phyloP scores from a whole-genome alignment of 1,139 yeast species.

The Ogataea hybrid region DNA sequence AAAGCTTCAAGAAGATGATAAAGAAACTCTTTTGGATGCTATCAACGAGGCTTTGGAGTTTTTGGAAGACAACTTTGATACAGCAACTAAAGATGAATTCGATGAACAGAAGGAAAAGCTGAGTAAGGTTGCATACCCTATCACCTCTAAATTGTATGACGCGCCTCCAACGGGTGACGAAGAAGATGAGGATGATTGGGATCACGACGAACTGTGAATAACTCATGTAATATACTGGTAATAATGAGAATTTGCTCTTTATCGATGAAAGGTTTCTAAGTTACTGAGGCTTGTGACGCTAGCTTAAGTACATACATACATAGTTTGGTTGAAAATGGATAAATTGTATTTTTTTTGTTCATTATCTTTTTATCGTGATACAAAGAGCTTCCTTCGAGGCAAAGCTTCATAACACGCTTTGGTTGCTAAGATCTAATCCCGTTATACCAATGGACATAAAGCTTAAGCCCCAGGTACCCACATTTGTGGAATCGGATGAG shows the following conservation, averaged over 20 bases:
- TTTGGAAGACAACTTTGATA: conserved; percentile 82
- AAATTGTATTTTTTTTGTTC: too few relatives aligned
- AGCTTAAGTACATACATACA: too few relatives aligned
- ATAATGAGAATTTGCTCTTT: too few relatives aligned
- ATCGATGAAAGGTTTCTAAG: neutral
- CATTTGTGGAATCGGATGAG: conserved; percentile 20
- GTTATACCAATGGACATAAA: conserved; percentile 19
- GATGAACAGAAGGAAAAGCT: conserved; percentile 91
- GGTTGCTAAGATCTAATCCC: neutral
- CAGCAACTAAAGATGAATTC: conserved; percentile 86
- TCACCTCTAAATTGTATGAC: conserved; percentile 86
- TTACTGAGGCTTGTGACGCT: neutral
- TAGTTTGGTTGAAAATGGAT: too few relatives aligned
- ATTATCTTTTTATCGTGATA: too few relatives aligned
- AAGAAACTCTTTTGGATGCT: conserved; percentile 86
- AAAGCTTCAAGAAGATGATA: conserved; percentile 89
- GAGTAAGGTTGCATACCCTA: conserved; percentile 84
- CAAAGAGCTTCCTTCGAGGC: too few relatives aligned
- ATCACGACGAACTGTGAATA: conserved; percentile 34
- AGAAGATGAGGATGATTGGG: conserved; percentile 34
- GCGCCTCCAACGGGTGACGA: conserved; percentile 47
- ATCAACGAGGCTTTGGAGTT: conserved; percentile 85
- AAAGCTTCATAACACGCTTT: neutral
- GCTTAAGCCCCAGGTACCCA: conserved; percentile 28
- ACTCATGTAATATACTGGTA: too few relatives aligned